Conservation (phyloP, 495 filamentous ascomycete species). For the Aspergillus ostianus region DNA sequence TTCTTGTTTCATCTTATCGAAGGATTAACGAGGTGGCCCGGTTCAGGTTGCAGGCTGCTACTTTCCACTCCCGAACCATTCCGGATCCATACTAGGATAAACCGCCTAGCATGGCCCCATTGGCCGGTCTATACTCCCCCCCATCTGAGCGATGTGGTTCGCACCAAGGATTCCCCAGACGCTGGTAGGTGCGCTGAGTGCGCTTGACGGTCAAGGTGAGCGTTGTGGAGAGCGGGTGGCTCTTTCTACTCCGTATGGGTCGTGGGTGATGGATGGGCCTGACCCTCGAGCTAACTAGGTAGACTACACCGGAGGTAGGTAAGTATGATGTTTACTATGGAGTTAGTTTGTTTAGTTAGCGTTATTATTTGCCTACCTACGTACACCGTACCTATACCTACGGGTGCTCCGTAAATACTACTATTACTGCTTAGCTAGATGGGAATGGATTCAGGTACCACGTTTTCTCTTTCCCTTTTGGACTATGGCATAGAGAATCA, state of each 20-base stretch:
- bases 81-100: too few species aligned
- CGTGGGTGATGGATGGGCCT: too few species aligned
- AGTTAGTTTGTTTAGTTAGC: background rate
- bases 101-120: background rate
- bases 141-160: background rate
- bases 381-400: background rate
- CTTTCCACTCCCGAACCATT: too few species aligned
- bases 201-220: background rate
- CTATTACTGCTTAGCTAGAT: background rate
- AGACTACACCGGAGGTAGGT: too few species aligned
- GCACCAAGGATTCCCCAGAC: background rate
- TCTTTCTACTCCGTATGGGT: background rate
- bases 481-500: background rate
- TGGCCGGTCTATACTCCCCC: background rate
- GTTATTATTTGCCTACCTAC: too few species aligned
- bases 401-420: too few species aligned
- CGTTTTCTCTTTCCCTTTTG: background rate
- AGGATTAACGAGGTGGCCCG: background rate
- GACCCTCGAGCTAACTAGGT: too few species aligned
- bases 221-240: background rate
- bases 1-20: conserved; percentile 20
- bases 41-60: background rate
- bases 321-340: too few species aligned
- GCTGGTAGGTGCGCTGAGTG: background rate
- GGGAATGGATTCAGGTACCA: conserved; percentile 1